Base-by-base conservation (phyloP, 805 yeast genomes). In the Saccharomycopsis babjevae region DNA sequence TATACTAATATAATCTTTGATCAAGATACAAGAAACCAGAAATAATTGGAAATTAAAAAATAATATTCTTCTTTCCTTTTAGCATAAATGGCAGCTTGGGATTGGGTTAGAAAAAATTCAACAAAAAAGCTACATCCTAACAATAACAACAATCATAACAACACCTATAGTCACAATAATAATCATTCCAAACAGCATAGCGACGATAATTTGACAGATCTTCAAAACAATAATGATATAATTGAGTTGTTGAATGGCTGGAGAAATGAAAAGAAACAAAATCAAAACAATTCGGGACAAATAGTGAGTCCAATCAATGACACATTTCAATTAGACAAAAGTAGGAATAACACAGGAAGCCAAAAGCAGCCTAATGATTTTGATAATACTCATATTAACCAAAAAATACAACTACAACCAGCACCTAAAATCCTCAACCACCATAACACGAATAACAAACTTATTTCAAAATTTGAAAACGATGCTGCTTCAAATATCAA, bases 81-180 rank as follows among this genome's bases (percentile, higher is more conserved):
- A 46, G 28, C 28, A 46, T 46, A 46, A 46, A 46, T 46, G 52
- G 52, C 52, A 46, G 52, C 52, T 25, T 46, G 52, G 52, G 52
- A 46, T 46, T 46, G 52, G 52, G 52, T 46, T 46, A 46, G 52
- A 46, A 46, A 46, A 46, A 46, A 46, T 46, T 46, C 52, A 46
- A 46, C 52, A 46, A 46, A 46, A 22, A 46, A 46, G 15, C 38
- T 34, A 22, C 25, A 46, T 22, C 28, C 52, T 8, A 46, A 25
- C 32, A 46, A 46, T 46, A 18, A 22, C 25, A 20, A 46, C 16
- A 20, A 46, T 46, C 16, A 46, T 46, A 22, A 22, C 13, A 46
- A 11, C 13, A 46, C 22, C n/a, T 32, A 46, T 3, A 22, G 32
- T 46, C 16, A 46, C 22, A 46, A 25, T 11, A 46, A 25, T 25